Evolutionary conservation across 805 yeast genomes (phyloP), one percentile per base, ranked within the genome.

Genomic region (Nakazawaea sp.): DNA sequence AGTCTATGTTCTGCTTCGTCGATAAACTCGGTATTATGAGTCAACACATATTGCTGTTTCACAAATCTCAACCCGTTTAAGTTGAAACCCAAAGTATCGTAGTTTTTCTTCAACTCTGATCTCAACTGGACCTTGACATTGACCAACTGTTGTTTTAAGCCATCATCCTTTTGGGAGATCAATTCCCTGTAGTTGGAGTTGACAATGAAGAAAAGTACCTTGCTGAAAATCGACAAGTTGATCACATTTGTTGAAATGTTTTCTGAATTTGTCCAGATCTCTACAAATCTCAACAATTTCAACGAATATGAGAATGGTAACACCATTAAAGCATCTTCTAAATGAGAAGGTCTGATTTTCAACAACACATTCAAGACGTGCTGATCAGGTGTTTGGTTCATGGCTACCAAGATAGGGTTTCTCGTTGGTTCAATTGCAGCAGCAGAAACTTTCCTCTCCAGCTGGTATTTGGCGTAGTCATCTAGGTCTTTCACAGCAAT

Each of bases 271-370:
- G 92, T 75, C 86, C 96, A 89, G 20, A 75, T 67, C 45, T 78
- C 81, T 37, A 92, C 75, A 48, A 88, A 83, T 47, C 68, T 69
- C 44, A 92, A 68, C 35, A 92, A 67, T 46, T 74, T 75, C 39
- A 79, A 55, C 2, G 89, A 80, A 58, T 80, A 82, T 9, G 95
- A 86, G 51, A 90, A 89, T 23, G 98, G 96, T 37, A 92, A 66
- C 1, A 92, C 95, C 32, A 92, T 61, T 38, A 92, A 68, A 1
- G 97, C 95, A 59, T 92, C 99, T 50, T 90, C 96, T 25, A 92
- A 62, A 50, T 90, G 96, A 0, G 94, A 72, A 1, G 95, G 75
- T 49, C 72, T 81, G 55, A 92, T 85, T 50, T 77, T 78, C 26
- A 64, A 53, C 12, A 90, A 56, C 0, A 80, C 78, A 32, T 79